These are phyloP conservation scores for Seiridium unicorne DNA, from an alignment of 2,329 filamentous ascomycete genomes.

Conservation along the genomic window DNA sequence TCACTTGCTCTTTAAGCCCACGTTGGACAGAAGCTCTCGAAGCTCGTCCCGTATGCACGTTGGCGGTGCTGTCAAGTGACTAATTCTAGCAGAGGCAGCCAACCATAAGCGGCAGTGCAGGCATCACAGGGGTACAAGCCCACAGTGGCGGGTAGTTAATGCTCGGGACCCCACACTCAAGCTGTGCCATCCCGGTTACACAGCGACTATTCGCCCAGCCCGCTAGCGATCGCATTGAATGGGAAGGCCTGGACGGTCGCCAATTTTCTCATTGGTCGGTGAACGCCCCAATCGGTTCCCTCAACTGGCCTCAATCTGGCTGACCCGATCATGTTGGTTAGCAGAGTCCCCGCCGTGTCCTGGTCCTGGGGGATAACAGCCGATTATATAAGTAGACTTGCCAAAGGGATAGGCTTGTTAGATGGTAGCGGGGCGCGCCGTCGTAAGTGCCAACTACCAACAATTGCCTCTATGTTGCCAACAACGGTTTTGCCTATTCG, in stretches of 20 bases:
- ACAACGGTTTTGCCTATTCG: neutral
- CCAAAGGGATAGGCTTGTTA: neutral
- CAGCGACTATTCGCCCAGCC: neutral
- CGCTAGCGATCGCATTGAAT: neutral
- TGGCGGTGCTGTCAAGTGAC: neutral
- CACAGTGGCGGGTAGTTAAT: constrained; percentile 2
- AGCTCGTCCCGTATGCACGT: neutral
- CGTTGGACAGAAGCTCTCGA: neutral
- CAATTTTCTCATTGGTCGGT: constrained; percentile 4
- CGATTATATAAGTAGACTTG: neutral
- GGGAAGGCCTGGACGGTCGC: neutral
- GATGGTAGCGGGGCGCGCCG: too few relatives aligned
- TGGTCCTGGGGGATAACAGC: neutral
- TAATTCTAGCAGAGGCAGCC: constrained; percentile 1
- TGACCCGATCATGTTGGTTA: neutral
- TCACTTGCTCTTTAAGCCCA: neutral
- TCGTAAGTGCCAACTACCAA: neutral
- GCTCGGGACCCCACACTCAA: neutral
- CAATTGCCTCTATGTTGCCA: neutral
- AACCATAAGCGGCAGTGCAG: constrained; percentile 7
- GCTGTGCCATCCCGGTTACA: neutral
- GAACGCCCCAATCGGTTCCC: neutral
- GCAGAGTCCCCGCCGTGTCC: neutral
- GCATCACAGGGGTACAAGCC: neutral
- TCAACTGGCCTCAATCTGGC: neutral